These are phyloP conservation scores for Huntiella bhutanensis DNA, from an alignment of 2,329 filamentous ascomycete species.

Conservation along the genomic window DNA sequence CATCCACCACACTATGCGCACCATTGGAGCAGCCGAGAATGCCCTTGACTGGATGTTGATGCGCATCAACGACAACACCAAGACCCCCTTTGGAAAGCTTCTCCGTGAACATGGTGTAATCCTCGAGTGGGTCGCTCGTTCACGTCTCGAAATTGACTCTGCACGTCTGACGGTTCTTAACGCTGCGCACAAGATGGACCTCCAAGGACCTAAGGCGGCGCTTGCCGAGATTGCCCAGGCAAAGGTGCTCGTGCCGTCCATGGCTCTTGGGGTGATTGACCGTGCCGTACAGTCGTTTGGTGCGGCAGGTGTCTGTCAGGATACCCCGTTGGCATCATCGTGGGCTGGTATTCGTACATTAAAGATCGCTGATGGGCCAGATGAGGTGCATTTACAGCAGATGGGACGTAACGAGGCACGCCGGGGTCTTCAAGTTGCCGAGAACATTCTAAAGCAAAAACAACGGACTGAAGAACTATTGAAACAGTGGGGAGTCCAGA, in stretches of 20 bases:
- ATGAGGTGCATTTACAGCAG: constrained; percentile 83
- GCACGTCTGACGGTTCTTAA: constrained; percentile 82
- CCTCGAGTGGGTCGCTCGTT: constrained; percentile 83
- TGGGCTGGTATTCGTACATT: constrained; percentile 68
- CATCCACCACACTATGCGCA: constrained; percentile 95
- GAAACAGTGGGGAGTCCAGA: constrained; percentile 32
- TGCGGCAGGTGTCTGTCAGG: constrained; percentile 78
- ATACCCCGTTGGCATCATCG: constrained; percentile 75
- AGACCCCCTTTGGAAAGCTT: constrained; percentile 79
- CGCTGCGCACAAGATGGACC: constrained; percentile 87
- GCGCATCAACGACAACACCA: constrained; percentile 77
- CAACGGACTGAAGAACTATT: constrained; percentile 47
- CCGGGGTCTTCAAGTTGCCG: constrained; percentile 39
- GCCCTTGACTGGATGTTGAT: constrained; percentile 91
- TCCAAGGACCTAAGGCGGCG: constrained; percentile 69
- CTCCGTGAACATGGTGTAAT: constrained; percentile 83
- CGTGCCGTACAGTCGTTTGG: constrained; percentile 86
- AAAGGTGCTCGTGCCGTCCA: constrained; percentile 76
- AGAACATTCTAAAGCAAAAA: constrained; percentile 44
- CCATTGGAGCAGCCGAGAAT: constrained; percentile 75
- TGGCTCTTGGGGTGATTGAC: constrained; percentile 74
- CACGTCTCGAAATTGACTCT: constrained; percentile 82
- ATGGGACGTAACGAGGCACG: constrained; percentile 67
- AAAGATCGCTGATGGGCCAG: constrained; percentile 77
- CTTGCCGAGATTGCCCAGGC: constrained; percentile 89